These are phyloP conservation scores for Pneumocystis wakefieldiae DNA, from an alignment of 1,139 yeast species.

Conservation along the genomic window DNA sequence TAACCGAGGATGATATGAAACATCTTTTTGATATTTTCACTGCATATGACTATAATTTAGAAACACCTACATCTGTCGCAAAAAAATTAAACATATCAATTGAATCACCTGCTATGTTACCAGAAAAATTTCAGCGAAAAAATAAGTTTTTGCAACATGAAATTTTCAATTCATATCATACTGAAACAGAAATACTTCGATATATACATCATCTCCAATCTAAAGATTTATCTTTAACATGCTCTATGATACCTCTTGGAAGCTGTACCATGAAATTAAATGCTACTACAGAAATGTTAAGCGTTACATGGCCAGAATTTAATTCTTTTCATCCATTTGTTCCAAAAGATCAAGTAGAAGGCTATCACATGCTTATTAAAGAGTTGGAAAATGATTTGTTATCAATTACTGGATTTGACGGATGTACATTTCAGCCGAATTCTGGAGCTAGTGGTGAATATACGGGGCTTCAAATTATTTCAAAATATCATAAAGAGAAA, in stretches of 20 bases:
- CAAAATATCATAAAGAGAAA: conserved; percentile 48
- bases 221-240: conserved; percentile 82
- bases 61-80: conserved; percentile 17
- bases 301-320: conserved; percentile 90
- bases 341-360: conserved; percentile 72
- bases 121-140: conserved; percentile 41
- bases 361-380: conserved; percentile 57
- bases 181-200: conserved; percentile 88
- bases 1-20: conserved; percentile 44
- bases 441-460: conserved; percentile 99
- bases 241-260: conserved; percentile 93
- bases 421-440: conserved; percentile 86
- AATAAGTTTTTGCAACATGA: conserved; percentile 53
- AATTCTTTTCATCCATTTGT: conserved; percentile 81
- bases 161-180: conserved; percentile 76
- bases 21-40: conserved; percentile 39
- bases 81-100: conserved; percentile 21
- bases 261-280: conserved; percentile 96
- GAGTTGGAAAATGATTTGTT: conserved; percentile 77
- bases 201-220: conserved; percentile 74
- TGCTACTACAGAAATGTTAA: conserved; percentile 87
- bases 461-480: conserved; percentile 79
- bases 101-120: conserved; percentile 25
- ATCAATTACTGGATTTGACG: conserved; percentile 88
- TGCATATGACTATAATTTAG: conserved; percentile 14